Conservation (phyloP, 768 basidiomycete genomes). For the Scleroderma citrinum region DNA sequence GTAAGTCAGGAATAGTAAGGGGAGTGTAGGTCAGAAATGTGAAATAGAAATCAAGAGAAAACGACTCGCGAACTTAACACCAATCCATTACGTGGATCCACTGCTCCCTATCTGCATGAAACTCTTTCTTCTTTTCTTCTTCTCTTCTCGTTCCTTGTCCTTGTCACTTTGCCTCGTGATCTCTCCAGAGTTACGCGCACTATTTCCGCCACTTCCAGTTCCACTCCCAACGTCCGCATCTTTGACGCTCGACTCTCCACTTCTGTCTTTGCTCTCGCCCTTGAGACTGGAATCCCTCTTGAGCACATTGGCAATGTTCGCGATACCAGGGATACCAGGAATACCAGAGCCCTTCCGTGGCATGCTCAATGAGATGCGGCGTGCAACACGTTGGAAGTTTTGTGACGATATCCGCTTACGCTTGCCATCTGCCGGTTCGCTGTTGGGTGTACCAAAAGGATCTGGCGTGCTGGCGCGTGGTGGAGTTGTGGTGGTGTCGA, state of each 20-base stretch:
- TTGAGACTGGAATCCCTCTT: conserved; percentile 31
- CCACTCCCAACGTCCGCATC: conserved; percentile 12
- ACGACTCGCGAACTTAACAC: not conserved
- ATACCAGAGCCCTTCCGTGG: conserved; percentile 49
- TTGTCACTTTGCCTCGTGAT: conserved; percentile 50
- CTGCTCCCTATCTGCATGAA: conserved; percentile 35
- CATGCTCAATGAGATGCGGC: conserved; percentile 61
- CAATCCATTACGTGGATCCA: conserved; percentile 1
- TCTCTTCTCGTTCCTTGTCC: conserved; percentile 49
- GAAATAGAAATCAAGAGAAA: conserved; percentile 4
- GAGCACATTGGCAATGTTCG: conserved; percentile 24
- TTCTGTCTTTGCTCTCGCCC: not conserved
- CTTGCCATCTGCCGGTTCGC: conserved; percentile 61
- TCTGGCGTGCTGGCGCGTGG: conserved; percentile 71
- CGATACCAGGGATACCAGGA: conserved; percentile 27
- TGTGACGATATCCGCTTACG: conserved; percentile 78
- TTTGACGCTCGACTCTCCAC: conserved; percentile 9
- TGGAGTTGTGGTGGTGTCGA: conserved; percentile 53
- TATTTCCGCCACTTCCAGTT: conserved; percentile 34
- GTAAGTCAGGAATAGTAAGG: no score
- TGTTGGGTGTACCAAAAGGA: conserved; percentile 54
- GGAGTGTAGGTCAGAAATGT: no score
- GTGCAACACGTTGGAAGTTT: conserved; percentile 77
- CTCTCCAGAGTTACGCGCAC: conserved; percentile 39
- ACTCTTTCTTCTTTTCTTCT: conserved; percentile 60